Base-by-base conservation (phyloP, 2,329 filamentous ascomycete species). In the Emmonsia crescens region DNA sequence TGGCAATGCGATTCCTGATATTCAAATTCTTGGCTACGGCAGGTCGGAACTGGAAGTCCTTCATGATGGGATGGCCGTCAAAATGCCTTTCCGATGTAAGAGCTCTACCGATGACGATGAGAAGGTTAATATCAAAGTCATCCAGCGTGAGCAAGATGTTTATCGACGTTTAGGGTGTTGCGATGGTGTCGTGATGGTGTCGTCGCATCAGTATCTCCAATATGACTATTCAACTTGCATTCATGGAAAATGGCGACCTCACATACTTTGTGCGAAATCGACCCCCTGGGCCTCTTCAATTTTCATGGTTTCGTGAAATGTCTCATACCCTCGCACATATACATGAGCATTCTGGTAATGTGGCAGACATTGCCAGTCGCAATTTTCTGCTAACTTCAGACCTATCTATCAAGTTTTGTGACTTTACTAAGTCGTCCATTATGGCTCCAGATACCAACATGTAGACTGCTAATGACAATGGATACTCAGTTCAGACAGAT, bases 321-420 rank as follows among this genome's bases (percentile, higher is more conserved):
- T 61, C 62, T 14, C 31, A 59, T 33, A 61, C 61, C 38, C 42
- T 67, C 12, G 63, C 49, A 10, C 61, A 63, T 42, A 64, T 65
- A 31, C 64, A 69, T 61, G 21, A 52, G 10, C 58, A 51, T 21
- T 59, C 61, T 12, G 61, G 67, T 44, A 52, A 67, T 51, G 58
- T 66, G 31, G 58, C 60, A 14, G 65, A 68, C 57, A 60, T 67
- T 52, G 57, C 62, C 8, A 57, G 61, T 27, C 48, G 62, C 27
- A 68, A 67, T 48, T 38, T 66, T 40, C 31, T 68, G 6, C 61
- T 64, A 31, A 61, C 63, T 60, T 56, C 65, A 14, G 60, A 70
- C 63, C 46, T 72, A 19, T 66, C 64, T 2, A 40, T 74, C 33
- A 71, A 70, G 61, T 55, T 73, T 19, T 68, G 66, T 55, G 70